phyloP scores from a whole-genome alignment of 2,329 filamentous ascomycete species.

The Sphaerostilbella broomeana region DNA sequence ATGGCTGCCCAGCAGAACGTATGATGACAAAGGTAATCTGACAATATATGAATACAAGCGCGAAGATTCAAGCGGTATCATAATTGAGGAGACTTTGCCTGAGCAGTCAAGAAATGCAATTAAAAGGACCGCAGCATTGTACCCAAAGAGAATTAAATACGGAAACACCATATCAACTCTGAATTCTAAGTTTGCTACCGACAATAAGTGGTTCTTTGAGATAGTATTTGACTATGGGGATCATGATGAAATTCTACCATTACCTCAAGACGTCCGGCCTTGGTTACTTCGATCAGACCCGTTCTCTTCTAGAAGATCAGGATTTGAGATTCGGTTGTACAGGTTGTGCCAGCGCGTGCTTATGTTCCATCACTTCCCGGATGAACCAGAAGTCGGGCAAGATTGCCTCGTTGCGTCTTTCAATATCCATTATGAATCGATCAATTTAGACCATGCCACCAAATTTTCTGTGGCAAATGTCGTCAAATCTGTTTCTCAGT shows the following conservation, averaged over 20 bases:
- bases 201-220: conserved; percentile 24
- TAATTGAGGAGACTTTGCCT: background rate
- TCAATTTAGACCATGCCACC: too few species aligned
- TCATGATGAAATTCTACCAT: conserved; percentile 19
- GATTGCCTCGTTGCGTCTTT: conserved; percentile 20
- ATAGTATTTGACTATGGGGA: conserved; percentile 31
- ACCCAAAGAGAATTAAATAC: conserved; percentile 19
- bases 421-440: conserved; percentile 9
- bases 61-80: conserved; percentile 11
- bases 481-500: too few species aligned
- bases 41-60: conserved; percentile 17
- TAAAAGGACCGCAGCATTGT: background rate
- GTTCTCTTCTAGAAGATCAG: conserved; percentile 21
- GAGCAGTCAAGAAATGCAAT: too few species aligned
- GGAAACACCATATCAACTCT: conserved; percentile 15
- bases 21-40: conserved; percentile 20
- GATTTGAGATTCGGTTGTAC: conserved; percentile 28
- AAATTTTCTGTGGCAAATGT: too few species aligned
- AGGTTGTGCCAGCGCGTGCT: conserved; percentile 26
- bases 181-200: background rate
- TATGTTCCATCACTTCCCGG: conserved; percentile 29
- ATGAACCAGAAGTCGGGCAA: conserved; percentile 12
- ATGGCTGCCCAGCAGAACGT: conserved; percentile 19
- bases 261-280: conserved; percentile 2
- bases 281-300: conserved; percentile 23